These are phyloP conservation scores for Nakaseomyces glabratus DNA, from an alignment of 1,139 yeast species.

Conservation along the genomic window DNA sequence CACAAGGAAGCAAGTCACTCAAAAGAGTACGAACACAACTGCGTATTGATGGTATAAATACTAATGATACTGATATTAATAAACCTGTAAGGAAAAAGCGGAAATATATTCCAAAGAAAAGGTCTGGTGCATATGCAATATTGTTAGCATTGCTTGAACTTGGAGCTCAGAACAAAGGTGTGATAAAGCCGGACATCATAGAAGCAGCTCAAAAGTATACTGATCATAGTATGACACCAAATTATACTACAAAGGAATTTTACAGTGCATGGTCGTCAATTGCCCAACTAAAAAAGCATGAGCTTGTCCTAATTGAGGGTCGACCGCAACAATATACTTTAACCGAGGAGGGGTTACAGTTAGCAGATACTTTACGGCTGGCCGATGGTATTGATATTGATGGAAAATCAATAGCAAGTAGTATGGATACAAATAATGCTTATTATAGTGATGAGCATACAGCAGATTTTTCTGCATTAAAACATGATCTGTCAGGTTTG, in stretches of 20 bases:
- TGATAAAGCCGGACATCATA: constrained; percentile 53
- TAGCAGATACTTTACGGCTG: constrained; percentile 51
- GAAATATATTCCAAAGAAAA: constrained; percentile 61
- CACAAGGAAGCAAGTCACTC: neutral
- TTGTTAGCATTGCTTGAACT: constrained; percentile 51
- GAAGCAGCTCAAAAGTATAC: constrained; percentile 52
- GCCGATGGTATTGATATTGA: constrained; percentile 35
- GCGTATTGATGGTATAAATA: constrained; percentile 9
- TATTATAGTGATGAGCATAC: neutral
- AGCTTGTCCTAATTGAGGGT: constrained; percentile 47
- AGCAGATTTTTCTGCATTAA: constrained; percentile 2
- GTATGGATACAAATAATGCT: neutral
- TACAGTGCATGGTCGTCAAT: constrained; percentile 77
- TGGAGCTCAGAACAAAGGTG: constrained; percentile 43
- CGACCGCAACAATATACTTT: constrained; percentile 53
- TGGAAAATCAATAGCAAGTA: constrained; percentile 14
- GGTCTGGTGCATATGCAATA: constrained; percentile 87
- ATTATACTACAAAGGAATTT: constrained; percentile 52
- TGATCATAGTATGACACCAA: constrained; percentile 54
- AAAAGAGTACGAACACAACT: constrained; percentile 17
- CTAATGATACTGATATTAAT: constrained; percentile 5
- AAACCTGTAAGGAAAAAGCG: constrained; percentile 29
- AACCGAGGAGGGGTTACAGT: constrained; percentile 62
- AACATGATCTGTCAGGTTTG: too few species aligned
- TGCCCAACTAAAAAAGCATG: constrained; percentile 54